Base-by-base conservation (phyloP, 2,329 filamentous ascomycete species). In the Orbilia javanica region DNA sequence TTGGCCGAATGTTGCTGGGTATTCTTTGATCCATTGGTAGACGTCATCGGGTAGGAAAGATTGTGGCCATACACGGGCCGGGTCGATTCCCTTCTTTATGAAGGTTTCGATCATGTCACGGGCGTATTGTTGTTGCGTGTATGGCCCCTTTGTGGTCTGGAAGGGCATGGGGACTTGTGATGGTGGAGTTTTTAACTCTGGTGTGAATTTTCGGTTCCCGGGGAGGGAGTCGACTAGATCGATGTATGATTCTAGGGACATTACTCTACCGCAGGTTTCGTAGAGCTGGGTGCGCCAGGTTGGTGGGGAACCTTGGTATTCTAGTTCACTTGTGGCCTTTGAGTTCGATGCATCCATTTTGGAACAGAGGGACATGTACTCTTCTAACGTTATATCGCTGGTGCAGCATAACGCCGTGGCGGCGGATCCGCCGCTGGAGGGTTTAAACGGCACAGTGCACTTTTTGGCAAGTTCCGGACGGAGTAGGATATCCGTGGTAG, bases 401-500 rank as follows among this genome's bases (percentile, higher is more conserved):
- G 91, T 92, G 86, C 91, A 93, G 86, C 91, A 93, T 80, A 88
- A 88, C 11, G 90, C 90, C 15, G 84, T 86, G 0, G 91, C 91
- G 0, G 85, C 81, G 4, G 83, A 84, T 18, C 46, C 65, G 86
- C 88, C 79, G 86, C 84, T 15, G 83, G 83, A 87, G 0, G 90
- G 88, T n/a, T 83, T 83, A 83, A 92, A 92, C 0, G 89, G 89
- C 65, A 84, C 82, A 1, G 87, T 88, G 84, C 90, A 92, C 84
- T 91, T 92, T 67, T 86, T 86, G 76, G 88, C 89, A 62, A 92
- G 87, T 79, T 88, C 87, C 10, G 90, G 88, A 62, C 87, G 86
- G 57, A 86, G 83, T 79, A 92, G 86, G 82, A 92, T 90, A 84
- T 92, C 88, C 82, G 90, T 91, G 7, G 90, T 92, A 22, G 88